Evolutionary conservation across 129 eudicot genomes (phyloP).

Genomic region (Erigeron canadensis): DNA sequence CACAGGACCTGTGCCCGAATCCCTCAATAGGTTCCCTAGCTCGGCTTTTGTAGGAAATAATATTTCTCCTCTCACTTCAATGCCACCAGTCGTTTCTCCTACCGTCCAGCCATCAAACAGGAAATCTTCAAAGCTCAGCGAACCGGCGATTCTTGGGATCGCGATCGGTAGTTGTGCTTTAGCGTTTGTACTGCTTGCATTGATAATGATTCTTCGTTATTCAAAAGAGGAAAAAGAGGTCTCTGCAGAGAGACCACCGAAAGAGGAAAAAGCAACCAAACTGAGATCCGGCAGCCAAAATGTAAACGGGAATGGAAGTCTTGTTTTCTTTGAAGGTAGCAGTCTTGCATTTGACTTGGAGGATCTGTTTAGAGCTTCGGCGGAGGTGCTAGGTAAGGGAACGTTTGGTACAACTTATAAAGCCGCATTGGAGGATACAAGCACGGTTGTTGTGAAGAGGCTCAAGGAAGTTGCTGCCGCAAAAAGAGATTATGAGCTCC

Average conservation of each 20-base stretch:
- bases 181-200: constrained; percentile 51
- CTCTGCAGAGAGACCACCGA: constrained; percentile 37
- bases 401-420: constrained; percentile 84
- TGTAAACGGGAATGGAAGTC: constrained; percentile 49
- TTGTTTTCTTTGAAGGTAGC: constrained; percentile 76
- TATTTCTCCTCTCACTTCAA: constrained; percentile 34
- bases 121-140: constrained; percentile 53
- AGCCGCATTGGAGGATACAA: constrained; percentile 87
- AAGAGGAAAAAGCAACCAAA: constrained; percentile 40
- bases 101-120: constrained; percentile 32
- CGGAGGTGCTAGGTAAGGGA: constrained; percentile 95
- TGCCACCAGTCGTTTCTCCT: constrained; percentile 45
- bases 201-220: constrained; percentile 43
- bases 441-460: constrained; percentile 79
- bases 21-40: constrained; percentile 64
- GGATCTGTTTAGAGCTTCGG: constrained; percentile 91
- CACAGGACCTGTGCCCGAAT: constrained; percentile 61
- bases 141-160: constrained; percentile 73
- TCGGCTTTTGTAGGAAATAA: constrained; percentile 66
- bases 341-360: constrained; percentile 83
- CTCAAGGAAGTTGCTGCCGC: constrained; percentile 67
- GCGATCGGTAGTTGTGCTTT: constrained; percentile 55
- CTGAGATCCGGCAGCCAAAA: constrained; percentile 52
- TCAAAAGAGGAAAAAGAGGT: constrained; percentile 37
- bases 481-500: constrained; percentile 80